These are phyloP conservation scores for Petunia hybrid DNA, from an alignment of 305 asterid species.

Conservation along the genomic window DNA sequence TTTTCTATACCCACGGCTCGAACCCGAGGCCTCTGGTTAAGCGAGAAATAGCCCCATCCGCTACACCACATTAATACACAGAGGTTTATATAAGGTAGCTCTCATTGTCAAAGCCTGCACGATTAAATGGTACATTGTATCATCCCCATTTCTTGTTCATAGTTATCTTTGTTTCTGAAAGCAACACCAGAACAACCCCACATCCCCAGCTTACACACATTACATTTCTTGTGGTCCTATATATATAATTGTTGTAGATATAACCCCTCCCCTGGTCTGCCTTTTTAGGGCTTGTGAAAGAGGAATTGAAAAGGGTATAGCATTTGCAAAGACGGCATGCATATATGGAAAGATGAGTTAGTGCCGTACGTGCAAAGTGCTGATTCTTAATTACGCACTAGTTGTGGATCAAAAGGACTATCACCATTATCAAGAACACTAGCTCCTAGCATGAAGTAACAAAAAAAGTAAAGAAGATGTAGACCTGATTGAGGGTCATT, in stretches of 20 bases:
- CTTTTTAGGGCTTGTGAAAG: neutral
- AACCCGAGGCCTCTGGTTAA: no score
- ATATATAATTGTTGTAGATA: neutral
- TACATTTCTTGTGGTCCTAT: constrained; percentile 23
- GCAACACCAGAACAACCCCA: constrained; percentile 23
- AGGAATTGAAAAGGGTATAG: neutral
- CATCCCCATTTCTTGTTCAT: constrained; percentile 17
- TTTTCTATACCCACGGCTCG: no score
- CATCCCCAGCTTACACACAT: neutral
- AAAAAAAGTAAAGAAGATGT: neutral
- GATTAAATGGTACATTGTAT: constrained; percentile 21
- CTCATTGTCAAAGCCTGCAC: neutral
- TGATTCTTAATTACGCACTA: neutral
- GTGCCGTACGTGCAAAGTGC: constrained; percentile 16
- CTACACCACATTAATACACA: neutral
- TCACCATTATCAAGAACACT: neutral
- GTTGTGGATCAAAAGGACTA: constrained; percentile 21
- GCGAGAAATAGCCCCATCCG: no score
- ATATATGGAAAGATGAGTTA: constrained; percentile 37
- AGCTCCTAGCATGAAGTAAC: neutral
- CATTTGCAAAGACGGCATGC: constrained; percentile 36
- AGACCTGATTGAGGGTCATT: neutral
- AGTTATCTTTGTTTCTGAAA: neutral
- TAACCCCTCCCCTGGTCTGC: neutral
- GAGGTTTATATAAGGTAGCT: neutral